These are phyloP conservation scores for Nicotiana sylvestris DNA, from an alignment of 257 asterid species.

Conservation along the genomic window DNA sequence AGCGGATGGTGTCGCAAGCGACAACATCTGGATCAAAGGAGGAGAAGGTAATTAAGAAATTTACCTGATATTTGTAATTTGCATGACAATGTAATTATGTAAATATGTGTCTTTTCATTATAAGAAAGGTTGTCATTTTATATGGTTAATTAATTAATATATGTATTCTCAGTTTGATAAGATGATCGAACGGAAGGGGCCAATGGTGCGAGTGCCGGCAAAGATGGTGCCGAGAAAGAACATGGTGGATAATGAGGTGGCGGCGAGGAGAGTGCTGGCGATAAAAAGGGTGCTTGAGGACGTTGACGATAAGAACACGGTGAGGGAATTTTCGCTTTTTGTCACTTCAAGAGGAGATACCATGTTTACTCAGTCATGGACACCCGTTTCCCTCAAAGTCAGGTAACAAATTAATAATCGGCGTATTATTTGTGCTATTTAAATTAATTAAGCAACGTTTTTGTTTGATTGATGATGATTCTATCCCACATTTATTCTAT, in stretches of 20 bases:
- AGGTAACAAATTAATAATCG: conserved; percentile 34
- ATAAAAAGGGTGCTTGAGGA: conserved; percentile 62
- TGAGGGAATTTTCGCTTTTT: conserved; percentile 52
- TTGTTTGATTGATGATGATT: no score
- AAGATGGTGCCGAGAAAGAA: conserved; percentile 58
- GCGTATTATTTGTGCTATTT: background rate
- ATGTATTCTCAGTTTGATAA: no score
- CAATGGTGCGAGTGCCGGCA: conserved; percentile 55
- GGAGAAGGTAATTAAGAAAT: no score
- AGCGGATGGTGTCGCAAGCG: conserved; percentile 19
- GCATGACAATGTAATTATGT: no score
- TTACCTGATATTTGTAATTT: no score
- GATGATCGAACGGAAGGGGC: conserved; percentile 25
- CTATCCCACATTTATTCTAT: no score
- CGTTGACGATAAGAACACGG: conserved; percentile 18
- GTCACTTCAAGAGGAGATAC: conserved; percentile 61
- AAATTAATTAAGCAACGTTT: background rate
- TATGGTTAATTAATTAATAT: no score
- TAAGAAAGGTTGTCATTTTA: no score
- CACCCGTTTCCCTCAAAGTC: conserved; percentile 46
- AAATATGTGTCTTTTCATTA: no score
- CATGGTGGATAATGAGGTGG: conserved; percentile 65
- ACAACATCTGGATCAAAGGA: no score
- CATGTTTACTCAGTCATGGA: conserved; percentile 72
- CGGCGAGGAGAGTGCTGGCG: conserved; percentile 68